Percentiles rank a stretch among this genome's conserved stretches.
Conservation (phyloP, 2,329 filamentous ascomycete species). For the Didymellaceae sp. region DNA sequence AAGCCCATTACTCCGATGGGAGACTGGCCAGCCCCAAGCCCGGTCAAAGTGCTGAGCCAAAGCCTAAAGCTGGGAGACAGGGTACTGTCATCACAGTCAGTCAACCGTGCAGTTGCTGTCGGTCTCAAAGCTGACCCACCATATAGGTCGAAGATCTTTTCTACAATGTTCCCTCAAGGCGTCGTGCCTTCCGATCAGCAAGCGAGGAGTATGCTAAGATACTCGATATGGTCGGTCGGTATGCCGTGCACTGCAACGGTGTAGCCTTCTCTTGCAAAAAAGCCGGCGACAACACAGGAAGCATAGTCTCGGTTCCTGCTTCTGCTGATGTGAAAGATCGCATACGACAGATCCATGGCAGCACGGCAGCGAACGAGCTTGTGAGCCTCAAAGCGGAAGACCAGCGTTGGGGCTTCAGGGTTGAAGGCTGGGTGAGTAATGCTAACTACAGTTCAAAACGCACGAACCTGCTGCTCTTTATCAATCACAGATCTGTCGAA, state of each 20-base stretch:
- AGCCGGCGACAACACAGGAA: slow-evolving; percentile 83
- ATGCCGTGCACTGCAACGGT: slow-evolving; percentile 88
- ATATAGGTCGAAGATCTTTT: slow-evolving; percentile 85
- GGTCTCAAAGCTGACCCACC: slow-evolving; percentile 13
- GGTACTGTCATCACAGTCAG: slow-evolving; percentile 88
- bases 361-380: slow-evolving; percentile 83
- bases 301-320: slow-evolving; percentile 74
- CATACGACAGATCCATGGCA: slow-evolving; percentile 89
- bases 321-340: slow-evolving; percentile 77
- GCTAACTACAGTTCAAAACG: slow-evolving; percentile 95
- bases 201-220: slow-evolving; percentile 99
- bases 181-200: slow-evolving; percentile 86
- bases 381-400: slow-evolving; percentile 77
- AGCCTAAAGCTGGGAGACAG: slow-evolving; percentile 81
- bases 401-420: slow-evolving; percentile 81
- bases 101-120: background rate
- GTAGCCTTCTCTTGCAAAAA: slow-evolving; percentile 98
- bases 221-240: slow-evolving; percentile 89
- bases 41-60: slow-evolving; percentile 84
- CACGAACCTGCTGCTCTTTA: slow-evolving; percentile 87
- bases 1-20: slow-evolving; percentile 84
- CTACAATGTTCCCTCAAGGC: slow-evolving; percentile 90
- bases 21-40: slow-evolving; percentile 83
- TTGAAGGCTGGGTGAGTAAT: slow-evolving; percentile 82
- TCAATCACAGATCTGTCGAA: slow-evolving; percentile 94